Evolutionary conservation across 805 yeast genomes (phyloP).

Genomic region (Yarrowia divulgata): DNA sequence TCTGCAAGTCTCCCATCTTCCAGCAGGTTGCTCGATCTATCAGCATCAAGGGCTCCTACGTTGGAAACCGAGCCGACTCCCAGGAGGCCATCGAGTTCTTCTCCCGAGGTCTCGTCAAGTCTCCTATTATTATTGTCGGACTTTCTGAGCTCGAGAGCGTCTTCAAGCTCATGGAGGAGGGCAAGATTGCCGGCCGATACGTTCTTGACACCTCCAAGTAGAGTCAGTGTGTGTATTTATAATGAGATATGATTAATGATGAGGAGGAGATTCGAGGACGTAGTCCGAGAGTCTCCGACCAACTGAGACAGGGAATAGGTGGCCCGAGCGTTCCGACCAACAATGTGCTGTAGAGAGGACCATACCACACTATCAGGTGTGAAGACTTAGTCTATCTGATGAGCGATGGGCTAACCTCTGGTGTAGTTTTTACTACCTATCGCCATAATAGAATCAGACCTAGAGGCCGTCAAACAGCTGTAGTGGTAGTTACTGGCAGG

Average conservation of each 20-base stretch:
- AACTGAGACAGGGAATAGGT: too few species aligned
- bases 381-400: too few species aligned
- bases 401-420: too few species aligned
- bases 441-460: too few species aligned
- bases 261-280: background rate
- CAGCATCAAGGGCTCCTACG: slow-evolving; percentile 80
- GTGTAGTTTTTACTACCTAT: too few species aligned
- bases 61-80: slow-evolving; percentile 88
- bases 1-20: slow-evolving; percentile 72
- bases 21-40: slow-evolving; percentile 75
- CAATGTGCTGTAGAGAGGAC: too few species aligned
- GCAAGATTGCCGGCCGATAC: slow-evolving; percentile 86
- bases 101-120: slow-evolving; percentile 70
- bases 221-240: slow-evolving; percentile 40
- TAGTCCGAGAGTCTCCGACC: background rate
- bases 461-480: too few species aligned
- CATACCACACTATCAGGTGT: too few species aligned
- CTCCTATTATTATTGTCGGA: slow-evolving; percentile 79
- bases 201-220: slow-evolving; percentile 80
- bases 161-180: slow-evolving; percentile 79
- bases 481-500: too few species aligned
- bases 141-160: slow-evolving; percentile 72
- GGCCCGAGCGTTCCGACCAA: too few species aligned
- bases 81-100: slow-evolving; percentile 81
- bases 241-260: background rate